A percentile compares a stretch with the other conserved stretches of the same genome.
Evolutionary conservation across 805 yeast genomes (phyloP).

Genomic region (Jamesozyma jinghongensis): DNA sequence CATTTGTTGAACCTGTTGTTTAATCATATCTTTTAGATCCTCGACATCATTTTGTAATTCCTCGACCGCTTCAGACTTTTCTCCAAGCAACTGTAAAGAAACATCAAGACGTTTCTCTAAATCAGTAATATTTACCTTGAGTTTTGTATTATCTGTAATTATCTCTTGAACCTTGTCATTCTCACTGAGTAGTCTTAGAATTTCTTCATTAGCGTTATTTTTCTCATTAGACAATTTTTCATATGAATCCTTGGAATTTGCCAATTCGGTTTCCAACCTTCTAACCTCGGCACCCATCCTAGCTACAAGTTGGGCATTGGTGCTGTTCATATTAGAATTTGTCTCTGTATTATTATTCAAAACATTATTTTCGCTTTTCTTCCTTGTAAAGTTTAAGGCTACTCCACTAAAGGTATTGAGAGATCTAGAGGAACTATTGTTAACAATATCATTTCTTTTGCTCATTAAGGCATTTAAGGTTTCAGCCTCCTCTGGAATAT

Average conservation of each 20-base stretch:
- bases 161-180: conserved; percentile 37
- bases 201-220: conserved; percentile 57
- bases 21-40: conserved; percentile 79
- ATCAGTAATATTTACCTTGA: conserved; percentile 29
- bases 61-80: conserved; percentile 74
- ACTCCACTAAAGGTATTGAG: too few relatives aligned
- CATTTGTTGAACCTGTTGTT: conserved; percentile 80
- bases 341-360: conserved; percentile 1
- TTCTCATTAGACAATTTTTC: conserved; percentile 46
- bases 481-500: conserved; percentile 23
- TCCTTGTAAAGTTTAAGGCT: not conserved
- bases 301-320: conserved; percentile 49
- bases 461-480: conserved; percentile 10
- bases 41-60: conserved; percentile 82
- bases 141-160: conserved; percentile 28
- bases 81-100: conserved; percentile 65
- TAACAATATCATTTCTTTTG: not conserved
- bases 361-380: not conserved
- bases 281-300: conserved; percentile 71
- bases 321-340: conserved; percentile 2
- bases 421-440: too few relatives aligned
- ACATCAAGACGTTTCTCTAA: conserved; percentile 42
- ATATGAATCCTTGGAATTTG: conserved; percentile 55
- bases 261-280: conserved; percentile 69
- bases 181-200: conserved; percentile 48